Evolutionary conservation across 2,329 filamentous ascomycete species (phyloP).

Genomic region (Pseudogymnoascus sp.): DNA sequence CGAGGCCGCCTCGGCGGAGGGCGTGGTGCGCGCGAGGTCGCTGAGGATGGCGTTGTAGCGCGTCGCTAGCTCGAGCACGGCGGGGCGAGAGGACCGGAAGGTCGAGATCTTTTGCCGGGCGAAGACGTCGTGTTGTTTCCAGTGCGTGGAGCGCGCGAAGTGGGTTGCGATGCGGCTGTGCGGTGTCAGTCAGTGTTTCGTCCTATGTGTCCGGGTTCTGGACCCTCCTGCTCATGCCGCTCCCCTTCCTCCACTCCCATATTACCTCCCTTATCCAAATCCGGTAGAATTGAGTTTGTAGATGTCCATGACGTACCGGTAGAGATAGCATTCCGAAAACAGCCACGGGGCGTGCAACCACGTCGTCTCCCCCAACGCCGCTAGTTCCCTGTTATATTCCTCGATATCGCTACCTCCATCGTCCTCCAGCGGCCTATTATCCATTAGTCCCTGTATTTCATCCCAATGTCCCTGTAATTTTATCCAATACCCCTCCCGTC

Average conservation of each 20-base stretch:
- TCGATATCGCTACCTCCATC: slow-evolving; percentile 48
- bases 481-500: not conserved
- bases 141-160: slow-evolving; percentile 70
- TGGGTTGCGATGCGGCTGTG: slow-evolving; percentile 68
- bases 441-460: not conserved
- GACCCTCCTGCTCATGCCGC: slow-evolving; percentile 12
- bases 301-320: slow-evolving; percentile 41
- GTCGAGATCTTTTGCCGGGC: slow-evolving; percentile 83
- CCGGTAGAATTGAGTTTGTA: not conserved
- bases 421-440: slow-evolving; percentile 25
- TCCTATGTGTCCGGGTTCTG: not conserved
- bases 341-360: slow-evolving; percentile 90
- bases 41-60: slow-evolving; percentile 66
- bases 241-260: not conserved
- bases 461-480: not conserved
- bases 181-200: slow-evolving; percentile 27
- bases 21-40: slow-evolving; percentile 33
- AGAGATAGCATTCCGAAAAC: slow-evolving; percentile 90
- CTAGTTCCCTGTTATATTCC: slow-evolving; percentile 79
- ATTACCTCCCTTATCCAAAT: not conserved
- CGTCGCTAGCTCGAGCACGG: slow-evolving; percentile 73
- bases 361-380: slow-evolving; percentile 61
- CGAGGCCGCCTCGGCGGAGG: slow-evolving; percentile 62
- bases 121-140: slow-evolving; percentile 89
- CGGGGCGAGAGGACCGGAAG: slow-evolving; percentile 84